Evolutionary conservation across 1,284 basidiomycete species (phyloP), one percentile per base, ranked within the genome.

Genomic region (Volvariella surrecta): DNA sequence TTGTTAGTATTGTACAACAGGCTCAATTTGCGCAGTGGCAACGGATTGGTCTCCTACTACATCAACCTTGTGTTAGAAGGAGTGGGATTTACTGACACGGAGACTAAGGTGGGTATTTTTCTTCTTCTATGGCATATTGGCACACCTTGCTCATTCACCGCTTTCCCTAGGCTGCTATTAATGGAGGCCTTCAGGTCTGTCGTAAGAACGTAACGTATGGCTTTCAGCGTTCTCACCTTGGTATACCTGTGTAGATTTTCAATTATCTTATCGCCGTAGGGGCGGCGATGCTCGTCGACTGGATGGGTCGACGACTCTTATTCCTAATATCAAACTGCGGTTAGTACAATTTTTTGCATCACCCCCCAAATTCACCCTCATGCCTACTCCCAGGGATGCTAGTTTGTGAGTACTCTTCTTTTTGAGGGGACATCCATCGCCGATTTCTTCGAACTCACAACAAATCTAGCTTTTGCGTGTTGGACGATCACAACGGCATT

Each of bases 31-130:
- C 10, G n/a, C 42, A 79, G 74, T 47, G 75, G 76, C 0, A 80
- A 82, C 52, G 80, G 79, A 37, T 61, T 85, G 32, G 76, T 83
- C 10, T 80, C 75, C 0, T 79, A 79, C 52, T 83, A 82, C 52
- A 78, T 82, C 49, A 74, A 79, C 48, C 62, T 79, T 10, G 70
- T 82, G 0, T 58, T 81, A n/a, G 70, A 79, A 37, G 75, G 73
- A 21, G 71, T 82, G 17, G 78, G 77, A 0, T 70, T 81, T 35
- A 62, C 57, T 0, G 59, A 64, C 24, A 68, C 75, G 0, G 61
- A 63, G 28, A 74, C 74, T 2, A 77, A 82, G 51, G 53, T 55
- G 32, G 3, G 18, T 39, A 15, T 40, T 17, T 11, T 8, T 15
- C 17, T 10, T n/a, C 18, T n/a, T 15, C 18, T 11, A 8, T 10